Percentiles rank a stretch among this genome's conserved stretches.
Conservation (phyloP, 108 stramenopile genomes). For the Ochromonas danica region DNA sequence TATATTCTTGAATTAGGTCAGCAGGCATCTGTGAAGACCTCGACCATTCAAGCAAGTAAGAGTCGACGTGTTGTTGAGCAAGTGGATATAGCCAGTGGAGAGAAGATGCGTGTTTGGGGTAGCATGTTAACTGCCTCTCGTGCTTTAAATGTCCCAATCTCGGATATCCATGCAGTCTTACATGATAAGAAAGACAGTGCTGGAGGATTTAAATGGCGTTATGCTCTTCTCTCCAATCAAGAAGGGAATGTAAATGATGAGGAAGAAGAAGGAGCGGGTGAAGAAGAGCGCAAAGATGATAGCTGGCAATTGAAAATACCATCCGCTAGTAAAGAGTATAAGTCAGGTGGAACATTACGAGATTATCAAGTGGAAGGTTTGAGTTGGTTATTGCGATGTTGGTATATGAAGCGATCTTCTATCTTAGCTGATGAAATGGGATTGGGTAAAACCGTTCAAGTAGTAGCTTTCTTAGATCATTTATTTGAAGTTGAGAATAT, state of each 20-base stretch:
- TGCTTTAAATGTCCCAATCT: conserved; percentile 6
- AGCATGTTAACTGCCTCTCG: background rate
- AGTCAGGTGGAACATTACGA: conserved; percentile 25
- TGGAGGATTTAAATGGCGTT: conserved; percentile 31
- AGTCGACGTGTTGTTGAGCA: background rate
- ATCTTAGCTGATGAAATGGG: conserved; percentile 38
- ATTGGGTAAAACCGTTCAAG: conserved; percentile 78
- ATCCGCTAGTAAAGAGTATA: conserved; percentile 8
- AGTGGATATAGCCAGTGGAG: background rate
- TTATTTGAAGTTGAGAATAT: conserved; percentile 83
- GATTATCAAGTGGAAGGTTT: conserved; percentile 39
- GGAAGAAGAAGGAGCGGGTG: background rate
- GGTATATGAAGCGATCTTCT: conserved; percentile 23
- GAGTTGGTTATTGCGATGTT: conserved; percentile 34
- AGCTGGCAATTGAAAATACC: conserved; percentile 31
- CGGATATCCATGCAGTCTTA: background rate
- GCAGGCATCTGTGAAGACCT: background rate
- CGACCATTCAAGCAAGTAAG: background rate
- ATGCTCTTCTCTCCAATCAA: background rate
- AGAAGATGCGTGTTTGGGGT: background rate
- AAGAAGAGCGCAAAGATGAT: conserved; percentile 20
- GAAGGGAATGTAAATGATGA: background rate
- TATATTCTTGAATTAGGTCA: conserved; percentile 27
- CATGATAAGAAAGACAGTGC: conserved; percentile 3
- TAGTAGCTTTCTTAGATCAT: conserved; percentile 89